Evolutionary conservation across 2,329 filamentous ascomycete genomes (phyloP), one percentile per base, ranked within the genome.

Genomic region (Ascochyta lentis): DNA sequence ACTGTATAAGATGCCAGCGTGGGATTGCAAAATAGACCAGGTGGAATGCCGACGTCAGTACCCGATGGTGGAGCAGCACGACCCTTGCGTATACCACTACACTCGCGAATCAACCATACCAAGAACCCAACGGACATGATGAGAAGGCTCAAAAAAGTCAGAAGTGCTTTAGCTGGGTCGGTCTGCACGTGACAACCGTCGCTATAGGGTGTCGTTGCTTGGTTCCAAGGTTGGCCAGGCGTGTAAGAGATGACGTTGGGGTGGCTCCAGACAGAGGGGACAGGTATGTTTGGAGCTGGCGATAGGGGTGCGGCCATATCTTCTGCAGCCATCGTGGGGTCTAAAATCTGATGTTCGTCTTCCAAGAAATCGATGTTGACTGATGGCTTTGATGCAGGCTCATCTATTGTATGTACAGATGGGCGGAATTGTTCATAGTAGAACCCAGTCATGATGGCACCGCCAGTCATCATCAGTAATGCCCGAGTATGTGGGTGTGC

Each of bases 221-320:
- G 49, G 8, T 51, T 51, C 24, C 34, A 51, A 13, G 41, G 41
- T 31, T 45, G 13, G 8, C n/a, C 19, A 26, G 41, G 41, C 8
- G 49, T 34, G 27, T 40, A 40, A 9, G 15, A 39, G 26, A 45
- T 6, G 7, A 42, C 29, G 16, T 46, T 38, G n/a, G 49, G 49
- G n/a, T 44, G 49, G 8, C 49, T 42, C 49, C 49, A 52, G 33
- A 52, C 46, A 6, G 34, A 12, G 23, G 49, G 19, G 6, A 52
- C 34, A 10, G 42, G 49, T 22, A 52, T 5, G n/a, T 40, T 41
- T 3, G 41, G 42, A 19, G 41, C 49, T 12, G 27, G 24, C 22
- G 35, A 13, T 16, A 27, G n/a, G 7, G 12, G 15, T n/a, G 6
- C 29, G 15, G 38, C 8, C 3, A 33, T 2, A n/a, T 49, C 29